Evolutionary conservation across 495 filamentous ascomycete species (phyloP).

Genomic region (Podospora didyma): DNA sequence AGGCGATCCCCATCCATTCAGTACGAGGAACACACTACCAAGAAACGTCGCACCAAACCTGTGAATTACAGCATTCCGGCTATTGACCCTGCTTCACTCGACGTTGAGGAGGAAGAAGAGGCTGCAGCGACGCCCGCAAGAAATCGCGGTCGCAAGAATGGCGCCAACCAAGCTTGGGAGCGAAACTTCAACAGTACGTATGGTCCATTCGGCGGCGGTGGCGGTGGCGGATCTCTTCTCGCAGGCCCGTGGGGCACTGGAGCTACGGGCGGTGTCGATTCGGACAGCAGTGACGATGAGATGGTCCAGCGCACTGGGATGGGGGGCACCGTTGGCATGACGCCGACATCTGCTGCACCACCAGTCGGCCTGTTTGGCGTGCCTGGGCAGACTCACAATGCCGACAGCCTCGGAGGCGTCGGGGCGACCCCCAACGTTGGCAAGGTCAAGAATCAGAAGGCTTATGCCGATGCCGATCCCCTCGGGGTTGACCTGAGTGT

Average conservation of each 20-base stretch:
- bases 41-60: slow-evolving; percentile 36
- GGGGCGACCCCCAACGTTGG: slow-evolving; percentile 82
- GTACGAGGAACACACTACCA: slow-evolving; percentile 42
- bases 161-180: slow-evolving; percentile 55
- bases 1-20: slow-evolving; percentile 54
- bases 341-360: slow-evolving; percentile 62
- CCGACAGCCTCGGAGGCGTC: slow-evolving; percentile 32
- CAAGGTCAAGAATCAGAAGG: slow-evolving; percentile 73
- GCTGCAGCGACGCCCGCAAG: slow-evolving; percentile 66
- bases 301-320: slow-evolving; percentile 53
- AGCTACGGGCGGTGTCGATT: slow-evolving; percentile 78
- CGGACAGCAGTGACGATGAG: slow-evolving; percentile 96
- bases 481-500: slow-evolving; percentile 87
- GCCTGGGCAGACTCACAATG: slow-evolving; percentile 46
- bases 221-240: slow-evolving; percentile 66
- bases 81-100: slow-evolving; percentile 61
- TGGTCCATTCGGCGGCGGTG: slow-evolving; percentile 87
- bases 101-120: slow-evolving; percentile 65
- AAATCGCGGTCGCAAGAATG: slow-evolving; percentile 52
- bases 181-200: slow-evolving; percentile 77
- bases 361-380: slow-evolving; percentile 32
- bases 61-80: slow-evolving; percentile 60
- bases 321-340: slow-evolving; percentile 68
- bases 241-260: slow-evolving; percentile 71
- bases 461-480: slow-evolving; percentile 87